A percentile compares a stretch with the other conserved stretches of the same genome.
Evolutionary conservation across 306 rosid genomes (phyloP).

Genomic region (Coriaria nepalensis): DNA sequence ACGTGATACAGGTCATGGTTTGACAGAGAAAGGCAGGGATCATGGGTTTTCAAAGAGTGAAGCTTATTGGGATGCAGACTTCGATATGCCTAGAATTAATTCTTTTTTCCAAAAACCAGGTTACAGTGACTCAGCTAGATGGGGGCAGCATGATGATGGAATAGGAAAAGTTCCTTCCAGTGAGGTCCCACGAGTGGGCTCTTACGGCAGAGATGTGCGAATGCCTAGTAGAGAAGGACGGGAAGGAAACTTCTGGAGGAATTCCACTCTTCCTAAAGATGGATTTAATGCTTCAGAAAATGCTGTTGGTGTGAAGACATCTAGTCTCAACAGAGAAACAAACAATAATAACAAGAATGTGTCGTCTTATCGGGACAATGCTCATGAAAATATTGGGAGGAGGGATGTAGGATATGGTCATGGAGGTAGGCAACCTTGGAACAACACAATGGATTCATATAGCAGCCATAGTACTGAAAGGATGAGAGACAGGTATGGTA

Average conservation of each 20-base stretch:
- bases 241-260: slow-evolving; percentile 63
- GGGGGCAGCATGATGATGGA: slow-evolving; percentile 67
- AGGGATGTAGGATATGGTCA: slow-evolving; percentile 48
- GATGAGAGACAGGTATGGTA: slow-evolving; percentile 33
- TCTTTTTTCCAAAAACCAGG: slow-evolving; percentile 48
- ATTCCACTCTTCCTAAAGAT: slow-evolving; percentile 34
- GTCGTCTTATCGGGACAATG: slow-evolving; percentile 33
- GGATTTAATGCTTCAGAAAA: slow-evolving; percentile 28
- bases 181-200: slow-evolving; percentile 54
- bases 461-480: slow-evolving; percentile 37
- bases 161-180: slow-evolving; percentile 53
- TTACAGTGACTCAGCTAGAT: slow-evolving; percentile 33
- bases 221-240: slow-evolving; percentile 43
- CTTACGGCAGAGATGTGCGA: slow-evolving; percentile 33
- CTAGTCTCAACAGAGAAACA: slow-evolving; percentile 31
- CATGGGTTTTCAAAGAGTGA: slow-evolving; percentile 47
- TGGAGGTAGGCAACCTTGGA: slow-evolving; percentile 61
- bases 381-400: slow-evolving; percentile 41
- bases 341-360: slow-evolving; percentile 39
- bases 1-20: slow-evolving; percentile 76
- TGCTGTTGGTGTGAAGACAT: slow-evolving; percentile 30
- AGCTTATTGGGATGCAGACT: slow-evolving; percentile 64
- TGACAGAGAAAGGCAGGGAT: slow-evolving; percentile 50
- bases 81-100: slow-evolving; percentile 69
- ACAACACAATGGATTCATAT: slow-evolving; percentile 28